Base-by-base conservation (phyloP, 75 land plant species). In the Cunninghamia lanceolata region DNA sequence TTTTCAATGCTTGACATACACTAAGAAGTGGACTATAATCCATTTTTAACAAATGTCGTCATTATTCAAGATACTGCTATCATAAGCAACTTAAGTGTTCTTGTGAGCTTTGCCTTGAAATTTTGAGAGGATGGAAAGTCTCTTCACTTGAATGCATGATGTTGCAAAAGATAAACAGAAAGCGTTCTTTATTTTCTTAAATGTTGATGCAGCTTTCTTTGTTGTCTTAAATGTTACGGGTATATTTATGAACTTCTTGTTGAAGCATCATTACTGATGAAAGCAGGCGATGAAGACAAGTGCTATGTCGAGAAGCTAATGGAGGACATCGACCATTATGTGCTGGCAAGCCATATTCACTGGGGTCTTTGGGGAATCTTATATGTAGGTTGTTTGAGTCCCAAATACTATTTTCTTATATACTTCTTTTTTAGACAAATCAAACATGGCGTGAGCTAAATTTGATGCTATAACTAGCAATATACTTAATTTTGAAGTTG, bases 341-440 rank as follows among this genome's bases (percentile, higher is more conserved):
- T 85, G 14, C 85, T 90, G 40, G 90, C 91, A 32, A 90, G 90
- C 84, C 91, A 90, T 71, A 77, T 90, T 28, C 91, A 88, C 80
- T 90, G 91, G 91, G 90, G 83, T 34, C 87, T 90, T 53, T 90
- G 91, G 91, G 91, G 91, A 17, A 89, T 90, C 59, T 71, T 90
- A 50, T 90, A 90, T 82, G 91, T 88, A 81, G 82, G 90, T 66
- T 35, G 9, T 82, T 50, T 38, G 35, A n/a, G 3, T 84, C 3
- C 11, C 28, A 43, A 79, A 5, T 19, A 79, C 3, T 79, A 25
- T 21, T 79, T 9, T 43, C 8, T 79, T 79, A 2, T 25, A 79
- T 30, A 79, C 30, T 79, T 78, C 28, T 79, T 43, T 76, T 32
- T 42, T 40, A 77, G 28, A 8, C 46, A 78, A 75, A 78, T 78